Percentiles rank a stretch among this genome's conserved stretches.
Conservation (phyloP, 2,329 filamentous ascomycete genomes). For the Claviceps quebecensis region DNA sequence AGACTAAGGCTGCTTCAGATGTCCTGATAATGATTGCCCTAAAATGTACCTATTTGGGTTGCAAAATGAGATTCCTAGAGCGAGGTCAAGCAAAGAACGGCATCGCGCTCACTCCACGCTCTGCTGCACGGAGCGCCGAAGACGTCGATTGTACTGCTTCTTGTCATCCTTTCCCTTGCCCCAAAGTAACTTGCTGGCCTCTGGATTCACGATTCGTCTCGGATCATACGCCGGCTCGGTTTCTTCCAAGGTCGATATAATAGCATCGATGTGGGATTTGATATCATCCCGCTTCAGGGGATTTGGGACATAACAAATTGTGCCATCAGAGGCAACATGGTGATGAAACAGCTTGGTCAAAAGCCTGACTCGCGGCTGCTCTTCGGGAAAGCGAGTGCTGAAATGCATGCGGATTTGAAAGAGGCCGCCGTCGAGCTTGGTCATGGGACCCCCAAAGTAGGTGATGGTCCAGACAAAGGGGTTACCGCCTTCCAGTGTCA, state of each 20-base stretch:
- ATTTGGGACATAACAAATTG: constrained; percentile 66
- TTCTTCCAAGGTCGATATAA: constrained; percentile 74
- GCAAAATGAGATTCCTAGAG: neutral
- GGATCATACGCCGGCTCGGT: constrained; percentile 82
- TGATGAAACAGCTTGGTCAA: constrained; percentile 79
- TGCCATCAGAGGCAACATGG: constrained; percentile 65
- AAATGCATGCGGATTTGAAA: constrained; percentile 70
- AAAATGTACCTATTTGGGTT: constrained; percentile 18
- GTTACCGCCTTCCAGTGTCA: constrained; percentile 66
- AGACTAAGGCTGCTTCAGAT: neutral
- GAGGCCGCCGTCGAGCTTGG: constrained; percentile 80
- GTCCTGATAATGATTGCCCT: constrained; percentile 10
- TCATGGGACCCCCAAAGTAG: constrained; percentile 85
- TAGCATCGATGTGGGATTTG: constrained; percentile 67
- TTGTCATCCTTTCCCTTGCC: constrained; percentile 56
- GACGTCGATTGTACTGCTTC: constrained; percentile 68
- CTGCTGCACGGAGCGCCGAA: constrained; percentile 63
- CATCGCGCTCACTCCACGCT: constrained; percentile 42
- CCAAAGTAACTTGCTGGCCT: constrained; percentile 81
- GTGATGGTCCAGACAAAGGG: constrained; percentile 82
- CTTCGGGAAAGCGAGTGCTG: constrained; percentile 73
- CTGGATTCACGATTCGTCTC: constrained; percentile 70
- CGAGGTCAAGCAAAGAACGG: neutral
- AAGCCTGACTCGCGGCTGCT: constrained; percentile 73
- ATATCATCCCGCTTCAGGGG: constrained; percentile 55